phyloP scores from a whole-genome alignment of 805 yeast genomes.

The Debaryomyces prosopidis region DNA sequence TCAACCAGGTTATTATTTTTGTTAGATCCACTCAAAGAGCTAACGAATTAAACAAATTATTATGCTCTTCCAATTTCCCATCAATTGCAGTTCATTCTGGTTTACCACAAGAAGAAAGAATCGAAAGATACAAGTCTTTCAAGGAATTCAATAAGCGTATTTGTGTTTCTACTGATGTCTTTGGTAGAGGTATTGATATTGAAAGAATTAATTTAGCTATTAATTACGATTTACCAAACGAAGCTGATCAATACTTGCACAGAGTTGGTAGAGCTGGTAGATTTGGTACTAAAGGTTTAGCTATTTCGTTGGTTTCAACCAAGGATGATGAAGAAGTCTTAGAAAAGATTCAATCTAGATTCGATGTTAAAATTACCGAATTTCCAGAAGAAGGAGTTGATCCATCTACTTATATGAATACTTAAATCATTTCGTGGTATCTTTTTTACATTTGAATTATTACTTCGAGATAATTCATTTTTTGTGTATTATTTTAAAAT shows the following conservation, averaged over 20 bases:
- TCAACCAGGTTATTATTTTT: conserved; percentile 96
- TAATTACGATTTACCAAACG: conserved; percentile 93
- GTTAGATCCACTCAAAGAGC: conserved; percentile 93
- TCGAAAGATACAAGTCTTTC: conserved; percentile 91
- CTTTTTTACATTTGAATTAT: background rate
- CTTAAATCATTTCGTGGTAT: conserved; percentile 38
- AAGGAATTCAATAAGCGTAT: conserved; percentile 98
- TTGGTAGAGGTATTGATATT: conserved; percentile 99
- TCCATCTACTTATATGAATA: conserved; percentile 96
- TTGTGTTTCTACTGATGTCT: conserved; percentile 97
- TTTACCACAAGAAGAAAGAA: conserved; percentile 96
- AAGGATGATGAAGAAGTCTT: conserved; percentile 88
- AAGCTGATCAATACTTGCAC: conserved; percentile 97
- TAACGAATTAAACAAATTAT: conserved; percentile 81
- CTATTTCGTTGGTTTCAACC: conserved; percentile 83
- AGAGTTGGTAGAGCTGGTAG: conserved; percentile 99
- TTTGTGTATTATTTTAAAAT: background rate
- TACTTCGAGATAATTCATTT: background rate
- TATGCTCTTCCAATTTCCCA: conserved; percentile 93
- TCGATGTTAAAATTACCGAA: conserved; percentile 91
- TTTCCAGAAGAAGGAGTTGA: conserved; percentile 99
- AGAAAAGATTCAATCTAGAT: conserved; percentile 92
- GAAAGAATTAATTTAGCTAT: conserved; percentile 98
- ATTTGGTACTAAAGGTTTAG: conserved; percentile 98
- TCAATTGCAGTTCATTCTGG: conserved; percentile 96